These are phyloP conservation scores for Yamadazyma triangularis DNA, from an alignment of 1,139 yeast genomes.

Conservation along the genomic window DNA sequence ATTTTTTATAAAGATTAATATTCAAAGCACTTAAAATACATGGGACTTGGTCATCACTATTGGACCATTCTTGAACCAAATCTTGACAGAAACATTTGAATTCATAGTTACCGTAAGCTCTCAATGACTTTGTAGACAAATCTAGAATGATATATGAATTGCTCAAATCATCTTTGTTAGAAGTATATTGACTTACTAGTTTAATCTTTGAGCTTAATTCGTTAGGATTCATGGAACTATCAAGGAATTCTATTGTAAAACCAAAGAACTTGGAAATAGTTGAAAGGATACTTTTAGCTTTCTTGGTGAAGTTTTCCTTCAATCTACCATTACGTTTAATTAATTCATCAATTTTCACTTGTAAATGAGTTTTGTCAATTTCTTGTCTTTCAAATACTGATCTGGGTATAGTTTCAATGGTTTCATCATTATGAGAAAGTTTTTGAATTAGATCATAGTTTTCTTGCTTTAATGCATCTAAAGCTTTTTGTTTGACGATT, in stretches of 20 bases:
- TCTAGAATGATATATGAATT: slow-evolving; percentile 37
- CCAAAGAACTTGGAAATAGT: slow-evolving; percentile 71
- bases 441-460: slow-evolving; percentile 49
- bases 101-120: slow-evolving; percentile 40
- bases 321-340: slow-evolving; percentile 58
- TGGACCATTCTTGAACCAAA: slow-evolving; percentile 63
- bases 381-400: slow-evolving; percentile 63
- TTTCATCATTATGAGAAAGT: slow-evolving; percentile 12
- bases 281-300: slow-evolving; percentile 70
- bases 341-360: slow-evolving; percentile 46
- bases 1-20: slow-evolving; percentile 53
- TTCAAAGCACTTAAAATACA: slow-evolving; percentile 78
- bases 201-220: slow-evolving; percentile 51
- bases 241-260: slow-evolving; percentile 66
- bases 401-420: slow-evolving; percentile 40
- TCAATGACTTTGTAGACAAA: slow-evolving; percentile 30
- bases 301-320: slow-evolving; percentile 59
- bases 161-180: slow-evolving; percentile 9
- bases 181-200: slow-evolving; percentile 53
- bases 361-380: slow-evolving; percentile 47
- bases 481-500: slow-evolving; percentile 49
- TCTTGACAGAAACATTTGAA: slow-evolving; percentile 51
- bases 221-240: slow-evolving; percentile 52
- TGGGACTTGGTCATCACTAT: slow-evolving; percentile 67
- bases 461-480: slow-evolving; percentile 54